Base-by-base conservation (phyloP, 768 basidiomycete genomes). In the Amanita subjunquillea region DNA sequence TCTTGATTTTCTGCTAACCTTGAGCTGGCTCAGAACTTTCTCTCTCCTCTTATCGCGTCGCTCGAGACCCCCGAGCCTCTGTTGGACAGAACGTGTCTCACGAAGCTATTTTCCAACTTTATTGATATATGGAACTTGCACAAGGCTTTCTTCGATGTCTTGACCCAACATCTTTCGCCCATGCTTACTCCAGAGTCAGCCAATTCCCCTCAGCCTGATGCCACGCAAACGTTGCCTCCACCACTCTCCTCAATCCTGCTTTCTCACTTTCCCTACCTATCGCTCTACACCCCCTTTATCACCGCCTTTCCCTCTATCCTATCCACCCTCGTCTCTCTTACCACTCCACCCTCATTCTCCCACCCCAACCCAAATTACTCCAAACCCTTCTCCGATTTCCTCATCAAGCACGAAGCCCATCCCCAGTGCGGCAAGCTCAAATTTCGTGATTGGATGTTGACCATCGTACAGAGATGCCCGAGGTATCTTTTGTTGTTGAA, bases 71-170 rank as follows among this genome's bases (percentile, higher is more conserved):
- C 79, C 3, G 72, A 78, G 23, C 83, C 87, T 2, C 65, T 92
- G n/a, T 73, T 92, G 47, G 73, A 81, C 54, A 79, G 87, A 53
- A 65, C 77, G 2, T 76, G 81, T 42, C 75, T 92, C 53, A 86
- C 83, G 0, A 74, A 81, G 10, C 72, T 91, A 34, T 93, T 93
- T 66, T 86, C 85, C 56, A 91, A 91, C 65, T 91, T 92, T 57
- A 83, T 91, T 62, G 90, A 92, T 65, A 91, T 93, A 32, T 91
- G 86, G 90, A 91, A 90, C 60, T 74, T 90, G 40, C 88, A 91
- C 66, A 85, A 78, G 48, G 78, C 85, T 2, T 85, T 91, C 66
- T 80, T 82, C 54, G 69, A 76, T 5, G 76, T 82, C 2, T 72
- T 91, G 27, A 72, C 78, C 6, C 65, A 68, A 39, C 69, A 78